Base-by-base conservation (phyloP, 805 yeast genomes). In the Saccharomycopsis babjevae region DNA sequence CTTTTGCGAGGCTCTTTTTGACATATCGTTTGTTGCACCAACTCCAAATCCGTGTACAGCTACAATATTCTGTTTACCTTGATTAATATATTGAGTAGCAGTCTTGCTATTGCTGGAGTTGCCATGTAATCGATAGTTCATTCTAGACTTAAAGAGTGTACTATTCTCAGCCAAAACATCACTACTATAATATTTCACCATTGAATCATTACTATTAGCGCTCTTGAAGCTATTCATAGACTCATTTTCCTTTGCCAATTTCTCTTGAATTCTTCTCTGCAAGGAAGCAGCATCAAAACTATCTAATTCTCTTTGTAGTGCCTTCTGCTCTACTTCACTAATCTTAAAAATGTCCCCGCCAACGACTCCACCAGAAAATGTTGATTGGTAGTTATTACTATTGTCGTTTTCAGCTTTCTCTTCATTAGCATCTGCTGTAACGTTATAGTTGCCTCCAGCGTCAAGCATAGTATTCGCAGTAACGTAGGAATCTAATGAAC, bases 391-490 rank as follows among this genome's bases (percentile, higher is more conserved):
- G 42, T 61, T 63, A n/a, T 59, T 62, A 40, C 42, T 60, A 40
- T 50, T 42, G 6, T 54, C 58, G 32, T 56, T 61, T 25, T 60
- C 61, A 22, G 58, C 61, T 57, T 55, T 54, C 28, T 58, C 56
- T 52, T 60, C 63, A 54, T 55, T 58, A 11, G 55, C n/a, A 52
- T 61, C 61, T 38, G 59, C 38, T 34, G 38, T 13, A 34, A 7
- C 38, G 11, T 34, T 13, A 34, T 34, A 50, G 39, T 58, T 61
- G 13, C 63, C 32, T 50, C 59, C 61, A 13, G 61, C 57, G n/a
- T 63, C 65, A 34, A 58, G 61, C 13, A 60, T 62, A 36, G 60
- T 43, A 36, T 61, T 63, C 32, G 61, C 61, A 13, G 65, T 63
- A 16, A 63, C 58, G 15, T 57, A 46, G 10, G 52, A 46, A 10